Percentiles rank a stretch among this genome's conserved stretches.
phyloP scores from a whole-genome alignment of 2,329 filamentous ascomycete species.

The Lasiodiplodia sp. region DNA sequence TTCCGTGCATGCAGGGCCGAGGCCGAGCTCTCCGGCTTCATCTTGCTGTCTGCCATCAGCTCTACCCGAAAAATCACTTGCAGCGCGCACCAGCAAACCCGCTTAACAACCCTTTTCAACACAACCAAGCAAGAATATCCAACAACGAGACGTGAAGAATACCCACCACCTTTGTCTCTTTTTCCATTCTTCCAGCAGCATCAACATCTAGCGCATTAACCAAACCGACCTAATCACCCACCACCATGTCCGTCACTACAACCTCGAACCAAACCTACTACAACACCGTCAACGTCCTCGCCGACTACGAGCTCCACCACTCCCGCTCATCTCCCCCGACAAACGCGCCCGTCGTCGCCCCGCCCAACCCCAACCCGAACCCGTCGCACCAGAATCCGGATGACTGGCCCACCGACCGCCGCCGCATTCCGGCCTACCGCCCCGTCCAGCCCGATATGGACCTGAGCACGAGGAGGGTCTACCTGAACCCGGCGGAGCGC shows the following conservation, averaged over 20 bases:
- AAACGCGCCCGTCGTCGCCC: conserved; percentile 35
- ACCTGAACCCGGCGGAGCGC: conserved; percentile 53
- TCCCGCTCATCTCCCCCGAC: conserved; percentile 39
- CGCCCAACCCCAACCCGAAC: conserved; percentile 41
- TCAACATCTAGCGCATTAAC: not conserved
- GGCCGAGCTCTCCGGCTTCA: not conserved
- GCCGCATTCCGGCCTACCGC: conserved; percentile 57
- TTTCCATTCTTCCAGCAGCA: conserved; percentile 12
- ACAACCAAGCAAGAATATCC: not conserved
- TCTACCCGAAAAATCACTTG: not conserved
- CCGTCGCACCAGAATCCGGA: conserved; percentile 42
- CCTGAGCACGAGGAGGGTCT: conserved; percentile 52
- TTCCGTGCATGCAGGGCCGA: not conserved
- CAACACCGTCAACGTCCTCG: conserved; percentile 47
- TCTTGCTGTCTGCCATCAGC: not conserved
- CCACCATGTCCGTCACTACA: conserved; percentile 55
- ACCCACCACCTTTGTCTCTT: not conserved
- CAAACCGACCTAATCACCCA: not conserved
- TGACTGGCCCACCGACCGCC: conserved; percentile 57
- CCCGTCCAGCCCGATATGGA: conserved; percentile 55
- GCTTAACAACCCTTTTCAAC: not conserved
- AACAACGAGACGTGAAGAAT: not conserved
- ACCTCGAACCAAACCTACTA: conserved; percentile 50
- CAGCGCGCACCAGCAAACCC: not conserved
- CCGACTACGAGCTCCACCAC: conserved; percentile 58